These are phyloP conservation scores for Naganishia kalamii DNA, from an alignment of 768 basidiomycete genomes.

Conservation along the genomic window DNA sequence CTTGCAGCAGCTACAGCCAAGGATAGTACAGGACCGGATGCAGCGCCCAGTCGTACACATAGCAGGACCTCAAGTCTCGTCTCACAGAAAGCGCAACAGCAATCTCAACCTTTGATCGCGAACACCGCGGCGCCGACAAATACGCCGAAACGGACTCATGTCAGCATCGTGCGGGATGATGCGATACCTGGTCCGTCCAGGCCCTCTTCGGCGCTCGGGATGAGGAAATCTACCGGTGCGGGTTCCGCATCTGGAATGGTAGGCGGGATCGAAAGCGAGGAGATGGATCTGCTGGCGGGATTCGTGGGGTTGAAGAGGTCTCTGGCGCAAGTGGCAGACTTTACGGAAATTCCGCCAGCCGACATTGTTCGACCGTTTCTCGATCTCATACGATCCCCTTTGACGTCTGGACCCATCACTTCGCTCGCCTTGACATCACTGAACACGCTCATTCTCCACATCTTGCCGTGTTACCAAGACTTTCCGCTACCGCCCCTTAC, in stretches of 20 bases:
- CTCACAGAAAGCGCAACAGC: conserved; percentile 19
- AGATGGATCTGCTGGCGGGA: conserved; percentile 79
- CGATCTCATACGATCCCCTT: conserved; percentile 80
- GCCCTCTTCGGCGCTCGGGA: conserved; percentile 53
- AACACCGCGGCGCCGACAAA: conserved; percentile 14
- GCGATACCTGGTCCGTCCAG: conserved; percentile 53
- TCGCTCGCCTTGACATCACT: conserved; percentile 84
- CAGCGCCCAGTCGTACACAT: neutral
- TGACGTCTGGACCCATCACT: conserved; percentile 95
- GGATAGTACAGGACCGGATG: conserved; percentile 24
- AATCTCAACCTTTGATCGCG: neutral
- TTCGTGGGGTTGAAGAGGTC: conserved; percentile 78
- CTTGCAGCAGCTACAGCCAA: conserved; percentile 23
- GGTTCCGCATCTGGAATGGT: conserved; percentile 44
- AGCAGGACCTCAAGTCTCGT: conserved; percentile 11
- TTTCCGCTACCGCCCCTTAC: conserved; percentile 2
- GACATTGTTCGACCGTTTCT: conserved; percentile 77
- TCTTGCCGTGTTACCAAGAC: conserved; percentile 37
- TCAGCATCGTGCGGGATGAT: conserved; percentile 54
- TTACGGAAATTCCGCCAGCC: conserved; percentile 36
- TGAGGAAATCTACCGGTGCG: conserved; percentile 62
- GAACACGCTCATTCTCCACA: conserved; percentile 67
- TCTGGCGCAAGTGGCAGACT: conserved; percentile 56
- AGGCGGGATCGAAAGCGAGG: conserved; percentile 57
- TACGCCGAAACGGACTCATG: conserved; percentile 37